Conservation (phyloP, 1,284 basidiomycete genomes). For the Sanghuangporus weigelae region DNA sequence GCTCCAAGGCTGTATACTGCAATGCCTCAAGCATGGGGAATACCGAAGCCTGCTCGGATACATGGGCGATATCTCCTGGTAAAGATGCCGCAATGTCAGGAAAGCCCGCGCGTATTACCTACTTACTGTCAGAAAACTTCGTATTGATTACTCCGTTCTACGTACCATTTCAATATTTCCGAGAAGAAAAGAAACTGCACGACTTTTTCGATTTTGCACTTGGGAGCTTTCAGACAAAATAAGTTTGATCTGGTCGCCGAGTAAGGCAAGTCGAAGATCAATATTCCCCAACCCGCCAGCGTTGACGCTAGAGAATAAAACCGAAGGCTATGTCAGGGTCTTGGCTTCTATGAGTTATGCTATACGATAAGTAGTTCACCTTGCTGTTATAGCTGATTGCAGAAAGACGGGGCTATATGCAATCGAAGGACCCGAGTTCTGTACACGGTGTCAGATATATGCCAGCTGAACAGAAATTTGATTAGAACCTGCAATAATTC, state of each 20-base stretch:
- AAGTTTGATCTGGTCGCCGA: background rate
- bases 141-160: background rate
- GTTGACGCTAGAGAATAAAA: background rate
- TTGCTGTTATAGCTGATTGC: background rate
- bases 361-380: background rate
- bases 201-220: background rate
- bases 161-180: constrained; percentile 6
- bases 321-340: background rate
- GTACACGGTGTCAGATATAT: background rate
- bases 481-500: background rate
- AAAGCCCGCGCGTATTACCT: constrained; percentile 1
- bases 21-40: background rate
- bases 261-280: background rate
- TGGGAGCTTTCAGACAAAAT: background rate
- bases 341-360: background rate
- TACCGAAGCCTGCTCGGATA: background rate
- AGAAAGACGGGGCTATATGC: constrained; percentile 2
- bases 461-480: background rate
- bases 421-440: background rate
- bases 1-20: background rate
- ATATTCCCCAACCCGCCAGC: background rate
- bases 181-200: background rate
- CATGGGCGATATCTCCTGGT: background rate
- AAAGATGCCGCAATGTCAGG: background rate
- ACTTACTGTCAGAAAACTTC: background rate